Percentiles rank a stretch among this genome's conserved stretches.
phyloP scores from a whole-genome alignment of 176 grass and related monocot genomes.

The Carex kokanica region DNA sequence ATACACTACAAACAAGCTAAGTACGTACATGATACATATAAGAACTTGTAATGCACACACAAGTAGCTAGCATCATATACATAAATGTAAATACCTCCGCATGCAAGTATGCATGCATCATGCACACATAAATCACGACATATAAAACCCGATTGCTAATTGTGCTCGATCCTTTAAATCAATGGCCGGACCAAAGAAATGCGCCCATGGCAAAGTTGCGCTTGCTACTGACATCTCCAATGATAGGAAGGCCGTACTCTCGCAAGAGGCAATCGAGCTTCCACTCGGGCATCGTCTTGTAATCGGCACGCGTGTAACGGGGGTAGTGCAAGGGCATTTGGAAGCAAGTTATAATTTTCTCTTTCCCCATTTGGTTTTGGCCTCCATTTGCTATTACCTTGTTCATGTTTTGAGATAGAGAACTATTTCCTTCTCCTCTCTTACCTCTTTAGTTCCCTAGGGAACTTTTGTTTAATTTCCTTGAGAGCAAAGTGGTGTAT shows the following conservation, averaged over 20 bases:
- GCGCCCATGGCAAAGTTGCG: conserved; percentile 72
- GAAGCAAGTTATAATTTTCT: conserved; percentile 33
- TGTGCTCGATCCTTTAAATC: neutral
- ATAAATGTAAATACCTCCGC: neutral
- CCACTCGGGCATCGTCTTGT: conserved; percentile 92
- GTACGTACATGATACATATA: neutral
- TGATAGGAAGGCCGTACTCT: conserved; percentile 68
- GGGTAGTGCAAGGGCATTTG: conserved; percentile 96
- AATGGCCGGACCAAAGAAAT: conserved; percentile 63
- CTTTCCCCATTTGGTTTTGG: conserved; percentile 14
- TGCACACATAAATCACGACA: neutral
- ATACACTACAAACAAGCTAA: neutral
- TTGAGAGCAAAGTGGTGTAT: conserved; percentile 1
- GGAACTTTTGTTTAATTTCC: neutral
- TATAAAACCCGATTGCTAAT: neutral
- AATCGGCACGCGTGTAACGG: conserved; percentile 51
- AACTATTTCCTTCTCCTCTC: neutral
- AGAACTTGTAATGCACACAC: neutral
- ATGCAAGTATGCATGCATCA: neutral
- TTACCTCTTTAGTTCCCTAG: neutral
- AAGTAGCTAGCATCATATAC: neutral
- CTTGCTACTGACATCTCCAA: conserved; percentile 47
- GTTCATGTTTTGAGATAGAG: conserved; percentile 18
- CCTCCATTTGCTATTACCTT: conserved; percentile 9
- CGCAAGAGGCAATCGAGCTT: conserved; percentile 74